phyloP scores from a whole-genome alignment of 1,284 basidiomycete genomes.

The Cryptococcus sp. region DNA sequence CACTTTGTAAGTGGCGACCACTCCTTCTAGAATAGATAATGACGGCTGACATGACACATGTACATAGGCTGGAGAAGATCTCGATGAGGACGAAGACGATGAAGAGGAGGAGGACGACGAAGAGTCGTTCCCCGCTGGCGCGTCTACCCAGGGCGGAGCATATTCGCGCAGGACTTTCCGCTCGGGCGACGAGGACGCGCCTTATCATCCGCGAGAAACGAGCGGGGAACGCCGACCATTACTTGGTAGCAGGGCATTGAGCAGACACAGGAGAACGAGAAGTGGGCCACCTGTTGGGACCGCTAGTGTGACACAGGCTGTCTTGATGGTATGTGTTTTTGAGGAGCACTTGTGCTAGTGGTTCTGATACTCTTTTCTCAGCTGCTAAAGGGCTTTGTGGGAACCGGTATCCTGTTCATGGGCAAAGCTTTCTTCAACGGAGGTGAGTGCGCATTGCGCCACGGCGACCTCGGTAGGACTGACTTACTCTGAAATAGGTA shows the following conservation, averaged over 20 bases:
- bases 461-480: not conserved
- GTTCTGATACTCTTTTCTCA: slow-evolving; percentile 42
- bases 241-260: slow-evolving; percentile 17
- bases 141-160: slow-evolving; percentile 50
- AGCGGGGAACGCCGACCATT: slow-evolving; percentile 8
- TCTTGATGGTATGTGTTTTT: slow-evolving; percentile 72
- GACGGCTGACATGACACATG: not conserved
- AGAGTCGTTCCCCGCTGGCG: slow-evolving; percentile 28
- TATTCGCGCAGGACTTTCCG: slow-evolving; percentile 1
- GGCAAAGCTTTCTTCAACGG: slow-evolving; percentile 98
- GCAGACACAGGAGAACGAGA: slow-evolving; percentile 58
- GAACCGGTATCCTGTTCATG: slow-evolving; percentile 93
- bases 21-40: not conserved
- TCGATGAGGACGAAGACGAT: slow-evolving; percentile 78
- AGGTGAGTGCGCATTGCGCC: slow-evolving; percentile 44
- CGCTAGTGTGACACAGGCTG: slow-evolving; percentile 82
- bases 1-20: slow-evolving; percentile 72
- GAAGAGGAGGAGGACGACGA: slow-evolving; percentile 56
- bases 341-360: slow-evolving; percentile 1
- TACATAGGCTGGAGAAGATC: slow-evolving; percentile 82
- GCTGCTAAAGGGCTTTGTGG: slow-evolving; percentile 93
- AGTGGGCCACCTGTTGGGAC: slow-evolving; percentile 66
- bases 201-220: too few species aligned
- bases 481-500: slow-evolving; percentile 51
- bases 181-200: too few species aligned